A percentile compares a stretch with the other conserved stretches of the same genome.
Conservation (phyloP, 331 rosid species). For the Rhamnella rubrinervis region DNA sequence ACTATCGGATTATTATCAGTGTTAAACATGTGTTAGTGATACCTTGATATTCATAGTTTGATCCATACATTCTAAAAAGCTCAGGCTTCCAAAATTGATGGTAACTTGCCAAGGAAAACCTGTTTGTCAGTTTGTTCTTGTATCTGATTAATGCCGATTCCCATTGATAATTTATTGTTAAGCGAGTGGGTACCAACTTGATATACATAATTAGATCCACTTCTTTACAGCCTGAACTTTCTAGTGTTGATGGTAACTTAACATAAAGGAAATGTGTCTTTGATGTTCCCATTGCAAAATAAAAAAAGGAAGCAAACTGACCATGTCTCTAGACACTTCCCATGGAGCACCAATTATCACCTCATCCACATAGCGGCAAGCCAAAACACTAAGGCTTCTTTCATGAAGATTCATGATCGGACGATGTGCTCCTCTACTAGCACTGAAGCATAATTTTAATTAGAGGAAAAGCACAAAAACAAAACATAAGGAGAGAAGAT, state of each 20-base stretch:
- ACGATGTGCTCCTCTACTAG: conserved; percentile 56
- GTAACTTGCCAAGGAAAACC: too few relatives aligned
- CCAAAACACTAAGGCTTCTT: conserved; percentile 62
- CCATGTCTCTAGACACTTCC: conserved; percentile 57
- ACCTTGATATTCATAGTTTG: neutral
- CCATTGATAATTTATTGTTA: too few relatives aligned
- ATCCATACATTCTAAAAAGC: too few relatives aligned
- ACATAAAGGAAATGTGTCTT: neutral
- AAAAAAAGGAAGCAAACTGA: conserved; percentile 21
- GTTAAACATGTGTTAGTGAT: too few relatives aligned
- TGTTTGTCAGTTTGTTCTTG: too few relatives aligned
- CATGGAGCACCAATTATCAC: conserved; percentile 66
- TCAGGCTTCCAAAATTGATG: too few relatives aligned
- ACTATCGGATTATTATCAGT: too few relatives aligned
- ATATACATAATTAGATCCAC: too few relatives aligned
- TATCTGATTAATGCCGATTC: too few relatives aligned
- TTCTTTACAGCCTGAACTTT: too few relatives aligned
- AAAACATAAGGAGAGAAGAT: neutral
- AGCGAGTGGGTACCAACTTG: too few relatives aligned
- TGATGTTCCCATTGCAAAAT: neutral
- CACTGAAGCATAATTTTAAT: conserved; percentile 31
- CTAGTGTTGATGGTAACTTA: too few relatives aligned
- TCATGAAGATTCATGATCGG: conserved; percentile 67
- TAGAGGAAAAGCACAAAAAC: neutral
- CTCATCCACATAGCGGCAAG: conserved; percentile 64